A percentile compares a stretch with the other conserved stretches of the same genome.
These are phyloP conservation scores for Amanita pseudoporphyria DNA, from an alignment of 768 basidiomycete genomes.

Conservation along the genomic window DNA sequence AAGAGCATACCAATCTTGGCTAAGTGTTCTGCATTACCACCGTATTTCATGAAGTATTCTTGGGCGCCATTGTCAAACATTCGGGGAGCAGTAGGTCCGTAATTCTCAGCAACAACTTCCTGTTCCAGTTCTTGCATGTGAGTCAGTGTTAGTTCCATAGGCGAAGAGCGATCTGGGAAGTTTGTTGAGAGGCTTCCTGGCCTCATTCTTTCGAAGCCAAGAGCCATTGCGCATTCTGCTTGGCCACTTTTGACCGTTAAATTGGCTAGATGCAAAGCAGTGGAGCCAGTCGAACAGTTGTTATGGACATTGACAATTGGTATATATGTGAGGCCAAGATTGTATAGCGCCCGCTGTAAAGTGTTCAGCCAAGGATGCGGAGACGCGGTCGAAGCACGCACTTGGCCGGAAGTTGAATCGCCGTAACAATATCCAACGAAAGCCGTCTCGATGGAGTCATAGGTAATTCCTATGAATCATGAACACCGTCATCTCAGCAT, in stretches of 20 bases:
- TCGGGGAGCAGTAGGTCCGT: slow-evolving; percentile 60
- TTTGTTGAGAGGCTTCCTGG: slow-evolving; percentile 63
- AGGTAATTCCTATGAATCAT: slow-evolving; percentile 55
- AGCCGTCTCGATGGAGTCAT: slow-evolving; percentile 66
- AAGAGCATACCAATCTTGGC: slow-evolving; percentile 60
- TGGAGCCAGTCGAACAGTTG: slow-evolving; percentile 77
- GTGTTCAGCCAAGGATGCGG: neutral
- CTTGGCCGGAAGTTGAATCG: slow-evolving; percentile 72
- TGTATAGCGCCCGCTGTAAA: slow-evolving; percentile 63
- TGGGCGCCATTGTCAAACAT: slow-evolving; percentile 69
- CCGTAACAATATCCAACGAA: slow-evolving; percentile 75
- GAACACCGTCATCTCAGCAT: neutral
- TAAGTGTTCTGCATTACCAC: slow-evolving; percentile 54
- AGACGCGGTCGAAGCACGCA: slow-evolving; percentile 16
- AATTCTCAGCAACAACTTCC: slow-evolving; percentile 44
- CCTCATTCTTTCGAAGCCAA: slow-evolving; percentile 83
- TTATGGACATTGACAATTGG: slow-evolving; percentile 86
- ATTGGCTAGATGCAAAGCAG: slow-evolving; percentile 69
- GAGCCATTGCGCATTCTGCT: slow-evolving; percentile 67
- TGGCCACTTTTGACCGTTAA: slow-evolving; percentile 60
- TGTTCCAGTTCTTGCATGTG: slow-evolving; percentile 40
- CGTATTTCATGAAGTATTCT: slow-evolving; percentile 73
- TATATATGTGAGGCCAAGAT: slow-evolving; percentile 74
- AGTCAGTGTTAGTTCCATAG: slow-evolving; percentile 35
- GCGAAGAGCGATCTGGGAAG: slow-evolving; percentile 46